These are phyloP conservation scores for Aspergillus avenaceus DNA, from an alignment of 495 filamentous ascomycete species.

Conservation along the genomic window DNA sequence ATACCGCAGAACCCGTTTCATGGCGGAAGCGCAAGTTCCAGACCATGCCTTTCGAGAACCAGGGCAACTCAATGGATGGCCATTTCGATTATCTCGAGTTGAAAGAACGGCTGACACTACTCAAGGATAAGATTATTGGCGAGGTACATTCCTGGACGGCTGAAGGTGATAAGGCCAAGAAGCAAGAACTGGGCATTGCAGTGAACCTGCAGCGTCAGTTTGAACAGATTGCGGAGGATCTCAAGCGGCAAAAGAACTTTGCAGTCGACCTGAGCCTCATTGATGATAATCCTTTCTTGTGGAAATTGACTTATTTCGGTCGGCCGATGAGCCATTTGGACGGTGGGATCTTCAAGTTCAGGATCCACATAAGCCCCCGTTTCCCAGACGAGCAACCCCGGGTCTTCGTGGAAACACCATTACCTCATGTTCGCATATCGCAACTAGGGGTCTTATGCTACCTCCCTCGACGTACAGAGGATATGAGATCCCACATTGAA, in stretches of 20 bases:
- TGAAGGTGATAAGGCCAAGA: constrained; percentile 59
- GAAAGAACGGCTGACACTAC: constrained; percentile 57
- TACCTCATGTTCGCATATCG: constrained; percentile 90
- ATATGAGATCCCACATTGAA: constrained; percentile 79
- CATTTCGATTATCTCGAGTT: constrained; percentile 79
- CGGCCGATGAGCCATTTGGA: constrained; percentile 91
- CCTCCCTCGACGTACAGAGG: constrained; percentile 66
- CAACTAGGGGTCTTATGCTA: constrained; percentile 79
- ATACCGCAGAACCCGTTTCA: constrained; percentile 41
- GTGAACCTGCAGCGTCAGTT: constrained; percentile 78
- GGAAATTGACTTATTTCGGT: constrained; percentile 76
- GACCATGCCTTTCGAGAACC: constrained; percentile 80
- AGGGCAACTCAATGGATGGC: constrained; percentile 80
- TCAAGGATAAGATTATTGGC: constrained; percentile 63
- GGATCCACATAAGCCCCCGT: constrained; percentile 74
- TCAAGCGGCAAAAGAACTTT: constrained; percentile 62
- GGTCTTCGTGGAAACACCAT: constrained; percentile 69
- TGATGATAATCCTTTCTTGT: constrained; percentile 53
- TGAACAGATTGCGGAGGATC: constrained; percentile 73
- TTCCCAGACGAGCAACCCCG: constrained; percentile 92
- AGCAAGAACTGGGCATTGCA: constrained; percentile 69
- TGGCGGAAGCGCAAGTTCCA: constrained; percentile 60
- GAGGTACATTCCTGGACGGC: constrained; percentile 70
- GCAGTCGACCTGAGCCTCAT: constrained; percentile 71
- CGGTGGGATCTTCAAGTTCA: constrained; percentile 82